Evolutionary conservation across 306 rosid genomes (phyloP), one percentile per base, ranked within the genome.

Genomic region (Sicyos baderoa): DNA sequence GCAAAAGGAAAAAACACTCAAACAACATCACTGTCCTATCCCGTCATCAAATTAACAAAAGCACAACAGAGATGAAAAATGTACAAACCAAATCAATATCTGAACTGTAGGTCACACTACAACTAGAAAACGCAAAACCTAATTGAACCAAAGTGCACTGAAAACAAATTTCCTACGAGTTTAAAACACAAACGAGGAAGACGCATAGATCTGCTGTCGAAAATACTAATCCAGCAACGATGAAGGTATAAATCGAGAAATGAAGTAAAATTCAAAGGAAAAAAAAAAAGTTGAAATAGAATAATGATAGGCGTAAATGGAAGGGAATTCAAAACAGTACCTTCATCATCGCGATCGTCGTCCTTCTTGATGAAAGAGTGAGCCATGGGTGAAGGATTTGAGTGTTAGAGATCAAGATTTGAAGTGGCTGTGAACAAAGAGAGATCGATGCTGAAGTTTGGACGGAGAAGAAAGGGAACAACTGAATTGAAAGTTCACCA

Each of bases 261-360:
- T 50, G 9, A 73, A 63, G 56, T 3, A 47, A 42, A 67, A 77
- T 65, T 17, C 17, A 4, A 69, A 59, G 4, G 45, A 54, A 61
- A 67, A 40, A 15, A 3, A 62, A 71, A n/a, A n/a, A n/a, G n/a
- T n/a, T 29, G 35, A 23, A 48, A 23, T 48, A 23, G 35, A 57
- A 10, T 11, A 60, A 23, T 1, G n/a, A 54, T 54, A 42, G 51
- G 69, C 6, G 49, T n/a, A 68, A 32, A 57, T 17, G 74, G 54
- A n/a, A 45, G 0, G 2, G 44, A 23, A 49, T 47, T 50, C 21
- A 72, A 65, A 67, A 14, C 70, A 60, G 54, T 66, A 94, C 99
- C 94, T 90, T 94, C 99, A 54, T 94, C 99, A 32, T 73, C 76
- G 45, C 71, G 71, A 51, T 73, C 76, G 37, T 61, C 71, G 47